phyloP scores from a whole-genome alignment of 2,329 filamentous ascomycete genomes.

The Neophaeococcomyces aloes region DNA sequence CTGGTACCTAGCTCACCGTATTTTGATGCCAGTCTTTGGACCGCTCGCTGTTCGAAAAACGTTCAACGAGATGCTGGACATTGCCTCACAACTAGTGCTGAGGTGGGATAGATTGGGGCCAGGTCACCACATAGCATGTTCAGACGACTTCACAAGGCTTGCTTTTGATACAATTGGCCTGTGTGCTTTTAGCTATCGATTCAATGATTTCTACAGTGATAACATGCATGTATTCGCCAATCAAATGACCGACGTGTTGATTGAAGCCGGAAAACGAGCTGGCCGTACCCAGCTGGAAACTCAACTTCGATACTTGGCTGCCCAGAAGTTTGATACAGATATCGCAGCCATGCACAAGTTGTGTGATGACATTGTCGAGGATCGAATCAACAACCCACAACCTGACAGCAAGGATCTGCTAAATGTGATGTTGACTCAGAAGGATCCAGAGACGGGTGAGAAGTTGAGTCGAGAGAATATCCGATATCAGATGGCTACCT shows the following conservation, averaged over 20 bases:
- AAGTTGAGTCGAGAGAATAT: conserved; percentile 48
- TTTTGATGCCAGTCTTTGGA: conserved; percentile 37
- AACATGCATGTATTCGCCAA: conserved; percentile 57
- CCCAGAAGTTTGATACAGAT: conserved; percentile 1
- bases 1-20: conserved; percentile 51
- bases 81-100: conserved; percentile 27
- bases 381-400: conserved; percentile 43
- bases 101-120: conserved; percentile 41
- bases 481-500: conserved; percentile 56
- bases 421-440: conserved; percentile 46
- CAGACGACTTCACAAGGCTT: conserved; percentile 58
- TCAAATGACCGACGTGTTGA: conserved; percentile 54
- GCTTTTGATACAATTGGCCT: conserved; percentile 61
- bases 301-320: conserved; percentile 29
- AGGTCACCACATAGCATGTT: conserved; percentile 44
- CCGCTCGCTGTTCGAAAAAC: conserved; percentile 33
- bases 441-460: conserved; percentile 51
- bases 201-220: conserved; percentile 62
- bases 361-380: conserved; percentile 40
- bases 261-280: conserved; percentile 42
- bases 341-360: conserved; percentile 6
- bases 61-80: conserved; percentile 33
- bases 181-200: conserved; percentile 57
- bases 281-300: conserved; percentile 38
- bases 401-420: conserved; percentile 50